A percentile compares a stretch with the other conserved stretches of the same genome.
Evolutionary conservation across 1,284 basidiomycete species (phyloP).

Genomic region (Phylloporus gajari): DNA sequence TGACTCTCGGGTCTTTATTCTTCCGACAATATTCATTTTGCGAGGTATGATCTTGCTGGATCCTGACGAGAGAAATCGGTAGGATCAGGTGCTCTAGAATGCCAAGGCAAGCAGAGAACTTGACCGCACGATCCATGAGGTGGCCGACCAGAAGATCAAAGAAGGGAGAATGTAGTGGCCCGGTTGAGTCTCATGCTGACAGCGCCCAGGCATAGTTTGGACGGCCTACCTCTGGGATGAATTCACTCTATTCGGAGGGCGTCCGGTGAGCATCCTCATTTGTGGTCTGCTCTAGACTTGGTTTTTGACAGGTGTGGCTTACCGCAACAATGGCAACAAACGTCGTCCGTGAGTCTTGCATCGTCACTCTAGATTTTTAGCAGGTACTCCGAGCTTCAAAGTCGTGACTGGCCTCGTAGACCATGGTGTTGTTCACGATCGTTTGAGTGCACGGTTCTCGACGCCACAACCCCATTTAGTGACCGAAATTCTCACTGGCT

Average conservation of each 20-base stretch:
- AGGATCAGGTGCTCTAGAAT: conserved; percentile 13
- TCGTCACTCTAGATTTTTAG: too few species aligned
- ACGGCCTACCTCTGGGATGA: conserved; percentile 24
- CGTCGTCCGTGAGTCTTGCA: too few species aligned
- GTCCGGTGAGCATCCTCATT: not conserved
- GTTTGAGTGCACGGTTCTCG: too few species aligned
- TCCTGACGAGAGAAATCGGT: not conserved
- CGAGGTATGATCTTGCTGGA: conserved; percentile 5
- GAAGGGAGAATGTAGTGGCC: not conserved
- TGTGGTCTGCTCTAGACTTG: not conserved
- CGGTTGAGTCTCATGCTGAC: not conserved
- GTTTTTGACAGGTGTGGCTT: not conserved
- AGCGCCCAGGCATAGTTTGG: not conserved
- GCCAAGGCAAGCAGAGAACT: too few species aligned
- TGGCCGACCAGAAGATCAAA: not conserved
- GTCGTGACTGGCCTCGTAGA: too few species aligned
- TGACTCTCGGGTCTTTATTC: not conserved
- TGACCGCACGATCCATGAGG: conserved; percentile 2
- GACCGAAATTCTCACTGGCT: too few species aligned
- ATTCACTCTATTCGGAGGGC: conserved; percentile 30
- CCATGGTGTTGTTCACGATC: too few species aligned
- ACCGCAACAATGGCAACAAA: too few species aligned
- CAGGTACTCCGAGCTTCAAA: too few species aligned
- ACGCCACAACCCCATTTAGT: too few species aligned
- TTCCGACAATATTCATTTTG: not conserved